phyloP scores from a whole-genome alignment of 2,329 filamentous ascomycete genomes.

The Aspergillus udagawae region DNA sequence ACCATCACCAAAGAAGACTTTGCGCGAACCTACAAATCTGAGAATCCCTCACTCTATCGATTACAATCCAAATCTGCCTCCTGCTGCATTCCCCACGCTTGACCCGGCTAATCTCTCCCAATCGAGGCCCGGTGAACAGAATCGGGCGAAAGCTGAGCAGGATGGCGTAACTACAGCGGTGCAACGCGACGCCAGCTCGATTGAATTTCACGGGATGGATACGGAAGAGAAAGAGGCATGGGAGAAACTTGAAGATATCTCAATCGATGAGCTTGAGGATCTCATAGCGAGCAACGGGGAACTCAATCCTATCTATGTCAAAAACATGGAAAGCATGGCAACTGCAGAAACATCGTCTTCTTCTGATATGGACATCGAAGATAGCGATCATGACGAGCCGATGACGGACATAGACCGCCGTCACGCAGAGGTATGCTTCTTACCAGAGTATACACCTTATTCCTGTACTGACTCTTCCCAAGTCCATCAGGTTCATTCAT shows the following conservation, averaged over 20 bases:
- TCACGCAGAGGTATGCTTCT: constrained; percentile 4
- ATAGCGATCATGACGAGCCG: constrained; percentile 17
- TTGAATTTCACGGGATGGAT: neutral
- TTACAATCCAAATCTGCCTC: constrained; percentile 37
- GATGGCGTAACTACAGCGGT: neutral
- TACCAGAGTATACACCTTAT: neutral
- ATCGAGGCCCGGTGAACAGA: neutral
- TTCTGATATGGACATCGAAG: constrained; percentile 10
- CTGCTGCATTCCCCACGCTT: constrained; percentile 42
- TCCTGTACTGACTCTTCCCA: neutral
- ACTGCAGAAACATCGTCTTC: neutral
- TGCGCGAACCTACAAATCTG: constrained; percentile 10
- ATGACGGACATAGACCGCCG: constrained; percentile 1
- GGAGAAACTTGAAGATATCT: constrained; percentile 9
- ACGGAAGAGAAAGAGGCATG: neutral
- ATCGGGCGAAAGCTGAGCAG: neutral
- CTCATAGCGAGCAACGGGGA: constrained; percentile 25
- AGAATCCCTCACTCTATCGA: constrained; percentile 19
- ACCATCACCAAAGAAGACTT: constrained; percentile 7
- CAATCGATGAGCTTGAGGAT: constrained; percentile 16
- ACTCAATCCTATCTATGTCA: constrained; percentile 23
- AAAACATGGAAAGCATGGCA: constrained; percentile 25
- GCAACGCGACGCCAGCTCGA: neutral
- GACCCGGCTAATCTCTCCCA: constrained; percentile 12
- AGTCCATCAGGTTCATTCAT: constrained; percentile 2